A percentile compares a stretch with the other conserved stretches of the same genome.
These are phyloP conservation scores for Basidiobolus meristosporus DNA, from an alignment of 371 early-diverging fungal genomes.

Conservation along the genomic window DNA sequence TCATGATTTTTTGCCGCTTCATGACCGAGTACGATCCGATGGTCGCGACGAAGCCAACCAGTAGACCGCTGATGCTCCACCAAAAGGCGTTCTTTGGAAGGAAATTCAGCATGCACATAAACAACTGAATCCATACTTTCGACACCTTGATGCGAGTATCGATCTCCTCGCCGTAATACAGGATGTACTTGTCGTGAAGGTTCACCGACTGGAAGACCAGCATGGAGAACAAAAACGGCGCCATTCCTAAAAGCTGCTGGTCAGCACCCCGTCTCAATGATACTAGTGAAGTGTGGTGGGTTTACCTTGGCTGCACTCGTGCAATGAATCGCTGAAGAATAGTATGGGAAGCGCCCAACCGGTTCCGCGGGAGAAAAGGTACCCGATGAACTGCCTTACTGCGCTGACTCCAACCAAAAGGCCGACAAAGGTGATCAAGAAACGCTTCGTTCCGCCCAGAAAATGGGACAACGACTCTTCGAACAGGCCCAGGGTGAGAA, in stretches of 20 bases:
- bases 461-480: constrained; percentile 21
- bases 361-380: constrained; percentile 25
- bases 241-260: constrained; percentile 14
- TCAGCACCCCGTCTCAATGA: too few relatives aligned
- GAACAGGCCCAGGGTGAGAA: constrained; percentile 21
- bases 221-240: constrained; percentile 30
- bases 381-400: constrained; percentile 20
- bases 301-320: constrained; percentile 38
- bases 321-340: constrained; percentile 33
- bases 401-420: constrained; percentile 10
- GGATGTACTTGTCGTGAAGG: constrained; percentile 24
- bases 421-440: constrained; percentile 11
- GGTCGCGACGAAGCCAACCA: constrained; percentile 20
- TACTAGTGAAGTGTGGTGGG: not conserved
- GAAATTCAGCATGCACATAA: constrained; percentile 27
- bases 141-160: constrained; percentile 12
- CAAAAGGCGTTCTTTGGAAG: constrained; percentile 29
- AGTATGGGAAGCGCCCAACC: constrained; percentile 30
- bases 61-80: constrained; percentile 33
- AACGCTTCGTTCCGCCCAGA: constrained; percentile 19
- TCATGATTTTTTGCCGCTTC: constrained; percentile 1
- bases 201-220: constrained; percentile 29
- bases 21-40: constrained; percentile 6
- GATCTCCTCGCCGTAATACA: constrained; percentile 10
- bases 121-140: constrained; percentile 19